A percentile compares a stretch with the other conserved stretches of the same genome.
Evolutionary conservation across 768 basidiomycete genomes (phyloP).

Genomic region (Lentinula detonsa): DNA sequence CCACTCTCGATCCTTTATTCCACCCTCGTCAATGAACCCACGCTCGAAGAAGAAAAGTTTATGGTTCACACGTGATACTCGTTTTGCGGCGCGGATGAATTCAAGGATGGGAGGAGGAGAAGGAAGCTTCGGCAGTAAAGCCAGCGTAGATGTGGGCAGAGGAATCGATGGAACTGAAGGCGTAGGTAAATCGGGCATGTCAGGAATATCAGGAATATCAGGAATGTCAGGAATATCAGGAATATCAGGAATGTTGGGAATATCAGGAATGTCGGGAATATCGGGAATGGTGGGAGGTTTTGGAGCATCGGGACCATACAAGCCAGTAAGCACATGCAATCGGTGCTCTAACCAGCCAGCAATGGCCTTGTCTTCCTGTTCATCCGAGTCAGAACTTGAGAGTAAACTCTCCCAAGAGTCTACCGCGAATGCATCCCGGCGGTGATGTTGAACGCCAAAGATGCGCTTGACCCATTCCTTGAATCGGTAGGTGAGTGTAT

Average conservation of each 20-base stretch:
- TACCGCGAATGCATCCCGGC: conserved; percentile 10
- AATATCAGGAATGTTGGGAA: neutral
- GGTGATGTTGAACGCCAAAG: conserved; percentile 26
- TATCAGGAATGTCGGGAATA: neutral
- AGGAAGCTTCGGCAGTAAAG: conserved; percentile 12
- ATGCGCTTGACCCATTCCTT: conserved; percentile 30
- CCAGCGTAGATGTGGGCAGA: conserved; percentile 9
- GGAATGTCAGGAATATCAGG: neutral
- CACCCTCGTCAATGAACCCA: conserved; percentile 74
- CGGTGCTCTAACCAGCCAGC: neutral
- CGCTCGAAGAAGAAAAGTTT: conserved; percentile 69
- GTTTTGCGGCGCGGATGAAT: conserved; percentile 52
- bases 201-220: neutral
- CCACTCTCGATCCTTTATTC: conserved; percentile 81
- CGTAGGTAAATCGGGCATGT: conserved; percentile 2
- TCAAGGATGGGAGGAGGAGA: conserved; percentile 24
- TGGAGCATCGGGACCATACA: neutral
- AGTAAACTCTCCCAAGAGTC: conserved; percentile 30
- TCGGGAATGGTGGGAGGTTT: neutral
- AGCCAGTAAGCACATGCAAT: neutral
- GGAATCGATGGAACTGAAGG: conserved; percentile 3
- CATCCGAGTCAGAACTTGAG: conserved; percentile 13
- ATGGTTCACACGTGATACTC: conserved; percentile 54
- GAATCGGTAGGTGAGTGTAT: conserved; percentile 16
- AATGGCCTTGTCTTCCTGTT: conserved; percentile 4